These are phyloP conservation scores for Datisca glomerata DNA, from an alignment of 306 rosid genomes.

Conservation along the genomic window DNA sequence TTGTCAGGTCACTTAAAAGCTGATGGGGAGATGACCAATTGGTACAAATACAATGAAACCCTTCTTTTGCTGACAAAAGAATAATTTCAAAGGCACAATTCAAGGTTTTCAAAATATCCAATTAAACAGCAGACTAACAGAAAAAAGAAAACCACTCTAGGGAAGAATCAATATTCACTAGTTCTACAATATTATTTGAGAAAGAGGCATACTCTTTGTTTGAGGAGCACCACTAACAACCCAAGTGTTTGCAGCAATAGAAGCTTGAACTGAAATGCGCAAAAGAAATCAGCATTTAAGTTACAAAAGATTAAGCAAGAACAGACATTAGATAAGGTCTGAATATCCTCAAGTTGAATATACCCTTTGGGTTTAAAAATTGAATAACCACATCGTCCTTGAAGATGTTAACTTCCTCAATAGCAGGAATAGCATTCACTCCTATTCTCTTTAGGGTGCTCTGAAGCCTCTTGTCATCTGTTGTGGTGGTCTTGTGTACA, in stretches of 20 bases:
- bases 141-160: too few species aligned
- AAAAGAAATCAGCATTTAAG: conserved; percentile 2
- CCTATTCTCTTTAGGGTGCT: conserved; percentile 98
- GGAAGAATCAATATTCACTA: too few species aligned
- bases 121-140: too few species aligned
- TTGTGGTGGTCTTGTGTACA: conserved; percentile 93
- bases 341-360: not conserved
- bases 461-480: conserved; percentile 96
- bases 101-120: too few species aligned
- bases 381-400: conserved; percentile 96
- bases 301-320: not conserved
- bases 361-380: conserved; percentile 87
- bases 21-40: not conserved
- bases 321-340: not conserved
- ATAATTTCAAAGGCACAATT: too few species aligned
- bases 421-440: conserved; percentile 89
- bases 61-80: too few species aligned
- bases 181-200: not conserved
- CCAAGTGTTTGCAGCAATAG: conserved; percentile 98
- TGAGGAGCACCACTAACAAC: conserved; percentile 96
- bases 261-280: conserved; percentile 78
- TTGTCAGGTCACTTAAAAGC: too few species aligned
- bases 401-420: conserved; percentile 92
- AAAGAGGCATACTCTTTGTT: conserved; percentile 63
- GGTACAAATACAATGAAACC: too few species aligned